Conservation (phyloP, 140 eudicot species). For the Ambrosia hybrid region DNA sequence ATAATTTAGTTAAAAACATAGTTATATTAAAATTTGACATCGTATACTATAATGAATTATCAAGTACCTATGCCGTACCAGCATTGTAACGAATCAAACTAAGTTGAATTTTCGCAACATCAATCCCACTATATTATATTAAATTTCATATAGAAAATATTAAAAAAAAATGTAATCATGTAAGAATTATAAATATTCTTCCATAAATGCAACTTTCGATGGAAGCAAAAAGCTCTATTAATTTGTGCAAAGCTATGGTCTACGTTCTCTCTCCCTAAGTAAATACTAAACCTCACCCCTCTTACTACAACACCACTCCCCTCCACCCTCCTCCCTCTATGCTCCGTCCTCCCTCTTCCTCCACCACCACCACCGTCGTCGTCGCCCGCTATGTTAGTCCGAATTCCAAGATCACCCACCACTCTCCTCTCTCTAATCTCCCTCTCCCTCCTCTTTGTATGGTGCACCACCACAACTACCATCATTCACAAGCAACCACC, state of each 20-base stretch:
- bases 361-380: conserved; percentile 17
- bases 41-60: no score
- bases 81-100: no score
- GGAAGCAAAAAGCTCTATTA: conserved; percentile 25
- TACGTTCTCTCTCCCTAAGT: conserved; percentile 25
- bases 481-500: conserved; percentile 16
- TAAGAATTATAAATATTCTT: conserved; percentile 19
- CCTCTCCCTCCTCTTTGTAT: conserved; percentile 18
- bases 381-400: conserved; percentile 37
- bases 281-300: conserved; percentile 25
- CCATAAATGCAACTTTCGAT: conserved; percentile 22
- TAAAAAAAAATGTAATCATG: not conserved
- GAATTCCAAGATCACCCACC: conserved; percentile 25
- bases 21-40: no score
- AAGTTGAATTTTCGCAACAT: no score
- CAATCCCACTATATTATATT: no score
- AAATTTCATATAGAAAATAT: no score
- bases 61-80: no score
- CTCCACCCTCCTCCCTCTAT: conserved; percentile 19
- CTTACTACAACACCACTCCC: conserved; percentile 10
- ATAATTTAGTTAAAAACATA: no score
- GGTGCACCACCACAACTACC: conserved; percentile 28
- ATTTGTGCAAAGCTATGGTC: conserved; percentile 30
- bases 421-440: conserved; percentile 25
- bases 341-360: conserved; percentile 27